Base-by-base conservation (phyloP, 2,329 filamentous ascomycete genomes). In the Colletotrichum lini region DNA sequence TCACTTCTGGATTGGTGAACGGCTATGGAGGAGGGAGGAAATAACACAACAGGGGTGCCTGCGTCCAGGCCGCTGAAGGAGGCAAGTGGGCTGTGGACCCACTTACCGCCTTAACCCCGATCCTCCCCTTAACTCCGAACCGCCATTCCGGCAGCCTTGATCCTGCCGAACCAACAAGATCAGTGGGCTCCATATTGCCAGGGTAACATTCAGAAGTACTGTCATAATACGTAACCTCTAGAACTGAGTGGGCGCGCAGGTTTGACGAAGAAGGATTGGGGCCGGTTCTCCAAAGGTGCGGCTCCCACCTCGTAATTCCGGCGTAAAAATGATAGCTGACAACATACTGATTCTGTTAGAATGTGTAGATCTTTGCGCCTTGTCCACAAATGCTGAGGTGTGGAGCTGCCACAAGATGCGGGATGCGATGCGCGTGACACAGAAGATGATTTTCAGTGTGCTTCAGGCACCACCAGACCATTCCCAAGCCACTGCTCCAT, bases 171-270 rank as follows among this genome's bases (percentile, higher is more conserved):
- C n/a, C n/a, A n/a, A n/a, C n/a, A n/a, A n/a, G n/a, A 42, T 9
- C 6, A 16, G n/a, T 23, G 26, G 23, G 42, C 7, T 47, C 38
- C 35, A 18, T 42, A 47, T 35, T 47, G 49, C 58, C 35, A 67
- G n/a, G 57, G 58, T 42, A 50, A 53, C 40, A n/a, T 53, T 23
- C 26, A 53, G 49, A 21, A 35, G 53, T 26, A 40, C 35, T 15
- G 4, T 50, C 50, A 56, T 15, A 26, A 38, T 40, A 50, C 45
- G 23, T 42, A 42, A 23, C 47, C 21, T 12, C 10, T 35, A 40
- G 18, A 40, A 16, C n/a, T 8, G 40, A 7, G 26, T 35, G 6
- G 18, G 15, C 52, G 15, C 30, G 42, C 53, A 18, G 30, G 38
- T 38, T 58, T 40, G 30, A 35, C 23, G 47, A 53, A 26, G 23